Conservation (phyloP, 73 alveolate species). For the Paramecium pentaurelia region DNA sequence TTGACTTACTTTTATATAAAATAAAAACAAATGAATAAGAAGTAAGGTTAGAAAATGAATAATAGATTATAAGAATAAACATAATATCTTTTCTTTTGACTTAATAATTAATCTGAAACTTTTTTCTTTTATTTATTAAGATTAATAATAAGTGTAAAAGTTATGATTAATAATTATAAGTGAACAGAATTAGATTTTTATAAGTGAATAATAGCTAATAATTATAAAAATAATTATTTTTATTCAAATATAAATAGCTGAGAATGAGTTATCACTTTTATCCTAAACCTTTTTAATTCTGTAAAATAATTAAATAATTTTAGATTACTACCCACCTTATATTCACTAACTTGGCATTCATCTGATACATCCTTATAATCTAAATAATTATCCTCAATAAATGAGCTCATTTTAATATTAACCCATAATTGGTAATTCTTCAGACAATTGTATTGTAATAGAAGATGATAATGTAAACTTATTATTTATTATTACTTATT, state of each 20-base stretch:
- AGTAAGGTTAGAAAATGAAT: too few species aligned
- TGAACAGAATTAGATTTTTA: not conserved
- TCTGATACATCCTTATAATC: not conserved
- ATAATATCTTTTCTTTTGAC: too few species aligned
- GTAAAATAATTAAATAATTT: not conserved
- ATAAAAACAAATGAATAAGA: too few species aligned
- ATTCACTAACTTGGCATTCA: not conserved
- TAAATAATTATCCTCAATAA: not conserved
- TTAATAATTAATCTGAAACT: too few species aligned
- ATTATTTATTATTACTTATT: not conserved
- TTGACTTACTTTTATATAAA: too few species aligned
- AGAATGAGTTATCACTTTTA: not conserved
- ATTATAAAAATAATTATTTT: not conserved
- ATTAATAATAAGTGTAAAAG: not conserved
- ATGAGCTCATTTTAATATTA: not conserved
- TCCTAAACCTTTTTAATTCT: not conserved
- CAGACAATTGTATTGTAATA: slow-evolving; percentile 39
- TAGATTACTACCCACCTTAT: not conserved
- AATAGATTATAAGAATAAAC: too few species aligned
- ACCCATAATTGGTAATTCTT: not conserved
- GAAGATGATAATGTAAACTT: slow-evolving; percentile 10
- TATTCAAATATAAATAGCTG: not conserved
- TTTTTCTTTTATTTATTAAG: not conserved
- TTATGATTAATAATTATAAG: not conserved
- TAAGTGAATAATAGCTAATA: not conserved